phyloP scores from a whole-genome alignment of 306 rosid species.

The Gillenia trifoliata region DNA sequence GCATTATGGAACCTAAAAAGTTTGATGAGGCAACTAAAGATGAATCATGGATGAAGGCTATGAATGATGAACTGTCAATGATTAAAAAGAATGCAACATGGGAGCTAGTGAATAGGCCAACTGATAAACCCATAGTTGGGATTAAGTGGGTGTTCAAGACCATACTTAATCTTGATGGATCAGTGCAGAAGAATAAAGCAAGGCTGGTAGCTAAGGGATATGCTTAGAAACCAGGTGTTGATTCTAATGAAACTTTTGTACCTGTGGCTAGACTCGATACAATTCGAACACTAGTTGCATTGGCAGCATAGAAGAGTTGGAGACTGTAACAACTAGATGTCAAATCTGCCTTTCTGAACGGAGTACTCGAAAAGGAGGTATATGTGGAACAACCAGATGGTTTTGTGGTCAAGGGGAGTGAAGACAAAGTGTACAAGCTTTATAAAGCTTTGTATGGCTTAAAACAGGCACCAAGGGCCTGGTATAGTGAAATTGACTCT shows the following conservation, averaged over 20 bases:
- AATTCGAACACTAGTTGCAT: not conserved
- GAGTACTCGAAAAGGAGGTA: fast-evolving
- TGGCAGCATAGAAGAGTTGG: not conserved
- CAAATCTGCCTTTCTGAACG: not conserved
- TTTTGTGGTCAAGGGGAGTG: not conserved
- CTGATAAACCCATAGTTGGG: not conserved
- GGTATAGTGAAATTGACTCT: not conserved
- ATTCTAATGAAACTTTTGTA: not conserved
- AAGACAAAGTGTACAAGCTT: not conserved
- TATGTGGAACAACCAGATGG: not conserved
- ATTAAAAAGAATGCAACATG: not conserved
- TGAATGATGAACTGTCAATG: not conserved
- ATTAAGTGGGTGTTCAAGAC: not conserved
- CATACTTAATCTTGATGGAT: not conserved
- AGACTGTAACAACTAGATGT: not conserved
- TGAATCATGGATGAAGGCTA: not conserved
- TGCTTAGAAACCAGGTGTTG: not conserved
- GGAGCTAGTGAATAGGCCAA: not conserved
- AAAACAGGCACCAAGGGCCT: not conserved
- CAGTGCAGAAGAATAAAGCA: not conserved
- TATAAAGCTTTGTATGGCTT: not conserved
- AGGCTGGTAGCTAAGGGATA: not conserved
- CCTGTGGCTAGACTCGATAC: not conserved
- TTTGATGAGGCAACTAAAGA: not conserved
- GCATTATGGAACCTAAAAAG: not conserved